Evolutionary conservation across 208 protist species (phyloP), one percentile per base, ranked within the genome.

Genomic region (Acanthamoeba divionensis): DNA sequence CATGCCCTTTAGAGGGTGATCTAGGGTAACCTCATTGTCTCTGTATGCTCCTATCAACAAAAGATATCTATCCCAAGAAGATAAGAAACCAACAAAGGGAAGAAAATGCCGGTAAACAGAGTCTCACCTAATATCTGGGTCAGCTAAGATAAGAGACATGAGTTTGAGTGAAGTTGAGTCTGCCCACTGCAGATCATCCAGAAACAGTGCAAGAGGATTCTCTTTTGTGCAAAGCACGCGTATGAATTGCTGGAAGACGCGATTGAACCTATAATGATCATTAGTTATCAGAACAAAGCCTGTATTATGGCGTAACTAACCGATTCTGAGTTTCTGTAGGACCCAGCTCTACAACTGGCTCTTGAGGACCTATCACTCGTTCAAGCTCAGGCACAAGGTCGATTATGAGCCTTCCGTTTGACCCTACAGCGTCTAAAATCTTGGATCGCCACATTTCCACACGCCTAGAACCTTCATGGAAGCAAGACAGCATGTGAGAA

Each of bases 181-280:
- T n/a, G 77, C 77, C 77, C 77, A 86, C 29, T 86, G 77, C 0
- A 86, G 77, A 52, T 86, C 77, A 41, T 86, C 77, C 77, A 86
- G 54, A 57, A 86, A 86, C 77, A 86, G 50, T 52, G 66, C 77
- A 50, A 86, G 77, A 24, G 77, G 71, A 26, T 77, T 26, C 10
- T 54, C 24, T 45, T 33, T 31, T 38, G n/a, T 55, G 24, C 77
- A 86, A 41, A 62, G 66, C 18, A 86, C 77, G 52, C 77, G 77
- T 7, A 86, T 57, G 52, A 86, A 86, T 44, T 86, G 77, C 54
- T 66, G 47, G 77, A 86, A 86, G 54, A 57, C 66, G 47, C 52
- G 77, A 15, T 86, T 86, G 52, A 86, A 86, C 36, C 36, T 41
- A 41, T 41, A 41, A 6, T 41, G 5, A 41, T 41, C 36, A 41